Conservation (phyloP, 257 asterid species). For the Thymus quinquecostatus region DNA sequence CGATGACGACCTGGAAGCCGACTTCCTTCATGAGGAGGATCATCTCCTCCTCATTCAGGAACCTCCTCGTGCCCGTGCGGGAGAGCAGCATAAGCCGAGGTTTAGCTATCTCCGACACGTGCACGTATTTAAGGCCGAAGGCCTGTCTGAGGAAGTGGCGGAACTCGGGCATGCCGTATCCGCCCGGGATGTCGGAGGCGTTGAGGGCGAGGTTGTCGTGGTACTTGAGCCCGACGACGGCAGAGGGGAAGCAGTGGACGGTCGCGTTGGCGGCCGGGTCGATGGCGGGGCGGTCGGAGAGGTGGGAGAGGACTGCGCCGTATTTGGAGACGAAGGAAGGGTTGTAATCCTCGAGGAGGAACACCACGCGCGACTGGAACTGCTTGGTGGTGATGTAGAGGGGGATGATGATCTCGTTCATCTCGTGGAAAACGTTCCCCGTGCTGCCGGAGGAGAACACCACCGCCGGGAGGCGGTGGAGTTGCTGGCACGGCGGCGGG, state of each 20-base stretch:
- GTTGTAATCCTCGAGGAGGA: conserved; percentile 69
- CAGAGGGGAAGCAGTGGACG: conserved; percentile 81
- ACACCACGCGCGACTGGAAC: conserved; percentile 55
- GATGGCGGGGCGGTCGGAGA: conserved; percentile 50
- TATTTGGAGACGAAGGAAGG: conserved; percentile 67
- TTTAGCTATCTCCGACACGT: conserved; percentile 38
- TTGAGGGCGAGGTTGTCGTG: conserved; percentile 63
- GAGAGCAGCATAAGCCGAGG: conserved; percentile 71
- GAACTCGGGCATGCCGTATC: conserved; percentile 48
- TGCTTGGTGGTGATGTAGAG: conserved; percentile 71
- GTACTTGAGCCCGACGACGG: conserved; percentile 70
- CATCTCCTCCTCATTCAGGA: conserved; percentile 60
- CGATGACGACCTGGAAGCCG: conserved; percentile 61
- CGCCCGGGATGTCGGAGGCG: conserved; percentile 48
- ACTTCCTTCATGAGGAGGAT: conserved; percentile 46
- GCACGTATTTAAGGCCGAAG: conserved; percentile 31
- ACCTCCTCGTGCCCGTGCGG: conserved; percentile 62
- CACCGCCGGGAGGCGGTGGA: conserved; percentile 70
- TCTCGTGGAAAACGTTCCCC: conserved; percentile 85
- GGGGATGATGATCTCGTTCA: conserved; percentile 84
- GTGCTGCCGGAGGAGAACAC: conserved; percentile 84
- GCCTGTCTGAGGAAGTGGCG: conserved; percentile 40
- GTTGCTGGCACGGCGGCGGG: conserved; percentile 43
- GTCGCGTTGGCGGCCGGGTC: conserved; percentile 55
- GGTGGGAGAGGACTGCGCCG: conserved; percentile 47